Base-by-base conservation (phyloP, 495 filamentous ascomycete species). In the Usnea hakonensis region DNA sequence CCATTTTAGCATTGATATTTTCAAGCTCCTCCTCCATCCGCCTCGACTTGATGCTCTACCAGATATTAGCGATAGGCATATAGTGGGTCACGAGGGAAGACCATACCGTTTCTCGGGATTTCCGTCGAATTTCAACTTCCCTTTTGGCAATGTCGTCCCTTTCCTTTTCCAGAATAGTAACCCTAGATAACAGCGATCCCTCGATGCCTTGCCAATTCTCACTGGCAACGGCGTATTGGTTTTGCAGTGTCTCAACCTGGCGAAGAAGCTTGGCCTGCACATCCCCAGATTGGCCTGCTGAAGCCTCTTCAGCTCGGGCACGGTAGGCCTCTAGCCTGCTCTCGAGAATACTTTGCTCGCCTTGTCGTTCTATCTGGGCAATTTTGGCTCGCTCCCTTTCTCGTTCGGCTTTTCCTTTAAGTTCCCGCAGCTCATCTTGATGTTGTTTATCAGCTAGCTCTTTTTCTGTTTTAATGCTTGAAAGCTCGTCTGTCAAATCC, bases 201-300 rank as follows among this genome's bases (percentile, higher is more conserved):
- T 99, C 93, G 53, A 97, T 89, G 0, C 91, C 89, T 63, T 97
- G 91, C 95, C 95, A 99, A 71, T 97, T 99, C 67, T 95, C 91
- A 64, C 89, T 93, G 3, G 95, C 94, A 56, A 91, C 84, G 0
- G 90, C 87, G 73, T 99, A 95, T 73, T 99, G 95, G 6, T 88
- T 93, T 74, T 97, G 95, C 55, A 99, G 75, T 3, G 90, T 97
- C 78, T 99, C 95, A 35, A 97, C 85, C 74, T 97, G 95, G 50
- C 95, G 85, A 26, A 97, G 77, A 28, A 99, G 79, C 71, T 97
- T 96, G 28, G 87, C 90, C 67, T 95, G 91, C 0, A 89, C 85
- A 70, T 97, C 91, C 9, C 91, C 88, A 8, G 82, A 82, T 44
- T 84, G 81, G 23, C 90, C 88, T 7, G 90, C 91, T 0, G 91